These are phyloP conservation scores for Cymbidium sinense DNA, from an alignment of 106 monocot species.

Conservation along the genomic window DNA sequence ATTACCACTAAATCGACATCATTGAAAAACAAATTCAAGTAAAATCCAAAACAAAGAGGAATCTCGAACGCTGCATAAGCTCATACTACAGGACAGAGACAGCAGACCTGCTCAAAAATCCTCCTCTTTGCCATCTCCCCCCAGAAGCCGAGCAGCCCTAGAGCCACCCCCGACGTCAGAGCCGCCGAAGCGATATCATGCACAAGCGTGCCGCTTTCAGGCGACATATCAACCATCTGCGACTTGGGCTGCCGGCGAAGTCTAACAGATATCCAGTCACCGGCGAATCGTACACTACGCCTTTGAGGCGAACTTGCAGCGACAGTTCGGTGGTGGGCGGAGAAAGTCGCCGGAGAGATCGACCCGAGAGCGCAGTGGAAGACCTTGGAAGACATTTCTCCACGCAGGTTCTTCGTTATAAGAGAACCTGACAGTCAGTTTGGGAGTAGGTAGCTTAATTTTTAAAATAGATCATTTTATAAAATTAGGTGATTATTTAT, in stretches of 20 bases:
- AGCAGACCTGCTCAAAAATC: slow-evolving; percentile 49
- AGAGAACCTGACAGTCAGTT: no score
- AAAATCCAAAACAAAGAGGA: neutral
- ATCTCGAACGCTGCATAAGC: neutral
- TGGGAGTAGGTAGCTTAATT: no score
- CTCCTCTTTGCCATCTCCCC: slow-evolving; percentile 64
- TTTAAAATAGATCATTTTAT: no score
- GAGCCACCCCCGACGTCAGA: slow-evolving; percentile 39
- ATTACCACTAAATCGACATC: neutral
- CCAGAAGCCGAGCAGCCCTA: slow-evolving; percentile 59
- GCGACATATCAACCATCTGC: neutral
- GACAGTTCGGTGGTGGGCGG: neutral
- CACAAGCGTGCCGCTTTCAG: neutral
- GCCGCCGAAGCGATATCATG: slow-evolving; percentile 44
- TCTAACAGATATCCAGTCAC: neutral
- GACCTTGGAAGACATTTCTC: neutral
- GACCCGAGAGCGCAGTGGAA: neutral
- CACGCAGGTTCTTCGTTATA: no score
- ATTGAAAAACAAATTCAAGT: neutral
- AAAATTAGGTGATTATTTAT: no score
- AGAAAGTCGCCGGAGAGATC: neutral
- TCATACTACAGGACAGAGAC: neutral
- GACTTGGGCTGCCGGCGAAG: neutral
- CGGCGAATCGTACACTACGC: neutral
- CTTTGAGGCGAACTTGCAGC: neutral